Evolutionary conservation across 2,329 filamentous ascomycete genomes (phyloP), one percentile per base, ranked within the genome.

Genomic region (Penicillium griseofulvum): DNA sequence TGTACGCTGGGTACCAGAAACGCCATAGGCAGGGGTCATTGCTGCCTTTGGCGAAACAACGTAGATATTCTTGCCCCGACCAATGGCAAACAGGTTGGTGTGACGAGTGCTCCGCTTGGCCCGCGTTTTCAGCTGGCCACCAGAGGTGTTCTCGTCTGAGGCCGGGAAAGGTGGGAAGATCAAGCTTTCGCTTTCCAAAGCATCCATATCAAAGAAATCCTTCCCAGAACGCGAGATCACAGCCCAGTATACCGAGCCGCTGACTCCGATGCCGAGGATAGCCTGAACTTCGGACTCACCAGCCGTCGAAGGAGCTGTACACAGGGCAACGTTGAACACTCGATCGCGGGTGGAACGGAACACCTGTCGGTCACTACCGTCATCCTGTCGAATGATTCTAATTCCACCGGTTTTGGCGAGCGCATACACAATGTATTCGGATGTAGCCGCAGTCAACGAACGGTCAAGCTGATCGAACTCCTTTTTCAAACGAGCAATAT

Each of bases 401-500:
- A 99, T 85, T 45, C 94, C 94, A 48, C 91, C 91, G 62, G 91
- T 90, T 79, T 96, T 97, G 41, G 90, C 90, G 80, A 96, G 90
- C 41, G 91, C 91, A 68, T 97, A 99, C 6, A 90, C 87, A 74
- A 99, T 97, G 76, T 94, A 96, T 57, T 88, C 88, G 68, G 90
- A 87, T 26, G 91, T 93, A 17, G 93, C 92, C 5, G 92, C 89
- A 47, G 93, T 93, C 31, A 99, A 82, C 60, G 92, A 95, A 62
- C 95, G 89, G 70, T 99, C 94, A 59, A 97, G 87, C 76, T 97
- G 94, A 69, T 99, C 94, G 67, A 97, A 97, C 5, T 96, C 91
- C 77, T 97, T 97, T 81, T 96, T 96, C 61, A 97, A 81, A 55
- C 91, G 86, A 49, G 94, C 93, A 69, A 99, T 94, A 65, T 96